These are phyloP conservation scores for Russula ochroleuca DNA, from an alignment of 768 basidiomycete genomes.

Conservation along the genomic window DNA sequence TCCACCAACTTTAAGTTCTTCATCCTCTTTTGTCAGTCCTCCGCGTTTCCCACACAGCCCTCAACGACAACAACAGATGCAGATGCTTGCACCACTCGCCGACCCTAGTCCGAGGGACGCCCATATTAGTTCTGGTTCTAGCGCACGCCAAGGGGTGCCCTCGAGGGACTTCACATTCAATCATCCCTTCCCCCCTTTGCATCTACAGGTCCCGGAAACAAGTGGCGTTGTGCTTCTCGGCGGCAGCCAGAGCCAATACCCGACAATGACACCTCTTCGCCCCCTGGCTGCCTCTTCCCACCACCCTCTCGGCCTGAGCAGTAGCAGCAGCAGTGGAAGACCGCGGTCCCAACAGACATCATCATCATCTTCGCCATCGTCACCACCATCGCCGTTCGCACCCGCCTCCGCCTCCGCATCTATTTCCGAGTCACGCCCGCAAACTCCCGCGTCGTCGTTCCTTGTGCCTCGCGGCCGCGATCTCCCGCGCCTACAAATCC, in stretches of 20 bases:
- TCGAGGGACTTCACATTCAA: conserved; percentile 20
- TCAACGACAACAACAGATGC: not conserved
- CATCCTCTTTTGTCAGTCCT: conserved; percentile 7
- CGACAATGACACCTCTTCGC: not conserved
- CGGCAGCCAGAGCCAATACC: not conserved
- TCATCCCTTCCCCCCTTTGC: conserved; percentile 23
- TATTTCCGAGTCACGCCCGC: conserved; percentile 6
- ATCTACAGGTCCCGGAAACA: conserved; percentile 12
- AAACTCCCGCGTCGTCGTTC: conserved; percentile 14
- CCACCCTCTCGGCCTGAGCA: not conserved
- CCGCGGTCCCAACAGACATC: not conserved
- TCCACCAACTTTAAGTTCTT: not conserved
- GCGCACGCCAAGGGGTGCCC: not conserved
- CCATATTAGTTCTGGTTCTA: not conserved
- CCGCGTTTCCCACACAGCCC: not conserved
- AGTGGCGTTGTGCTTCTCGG: not conserved
- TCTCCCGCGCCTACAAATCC: conserved; percentile 21
- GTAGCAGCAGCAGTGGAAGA: not conserved
- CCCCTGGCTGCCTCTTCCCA: not conserved
- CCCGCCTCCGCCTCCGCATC: not conserved
- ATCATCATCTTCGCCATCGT: not conserved
- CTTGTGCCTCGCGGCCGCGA: conserved; percentile 13
- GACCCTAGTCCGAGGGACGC: not conserved
- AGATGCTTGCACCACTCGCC: not conserved
- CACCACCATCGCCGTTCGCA: not conserved